A percentile compares a stretch with the other conserved stretches of the same genome.
These are phyloP conservation scores for Nothophaeocryptopus gaeumannii DNA, from an alignment of 2,329 filamentous ascomycete species.

Conservation along the genomic window DNA sequence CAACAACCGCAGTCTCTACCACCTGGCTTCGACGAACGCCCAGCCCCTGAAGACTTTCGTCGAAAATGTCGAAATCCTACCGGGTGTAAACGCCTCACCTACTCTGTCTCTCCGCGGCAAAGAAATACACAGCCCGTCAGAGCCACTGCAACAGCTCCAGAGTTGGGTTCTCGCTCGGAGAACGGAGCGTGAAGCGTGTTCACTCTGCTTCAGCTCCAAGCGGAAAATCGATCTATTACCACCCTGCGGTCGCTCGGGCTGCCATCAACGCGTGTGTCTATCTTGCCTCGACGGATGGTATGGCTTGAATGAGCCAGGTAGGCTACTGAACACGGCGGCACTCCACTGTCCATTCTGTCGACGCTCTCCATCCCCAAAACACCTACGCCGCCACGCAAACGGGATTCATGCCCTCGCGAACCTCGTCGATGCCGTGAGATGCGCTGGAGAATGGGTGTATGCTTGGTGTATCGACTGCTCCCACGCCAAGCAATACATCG, in stretches of 20 bases:
- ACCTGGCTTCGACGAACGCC: conserved; percentile 2
- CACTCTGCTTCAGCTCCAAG: conserved; percentile 11
- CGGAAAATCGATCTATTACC: conserved; percentile 5
- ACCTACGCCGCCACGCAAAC: conserved; percentile 1
- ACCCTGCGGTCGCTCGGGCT: conserved; percentile 13
- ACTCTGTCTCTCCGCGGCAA: conserved; percentile 1
- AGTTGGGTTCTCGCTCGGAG: conserved; percentile 9
- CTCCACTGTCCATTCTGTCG: conserved; percentile 15
- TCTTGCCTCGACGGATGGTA: conserved; percentile 11
- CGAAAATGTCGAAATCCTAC: conserved; percentile 9
- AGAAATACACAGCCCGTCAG: conserved; percentile 3
- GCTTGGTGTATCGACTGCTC: conserved; percentile 11
- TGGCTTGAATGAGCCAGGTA: conserved; percentile 11
- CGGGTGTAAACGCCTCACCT: background rate
- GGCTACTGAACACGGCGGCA: conserved; percentile 15
- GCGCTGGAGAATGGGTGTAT: conserved; percentile 12
- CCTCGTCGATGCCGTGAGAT: conserved; percentile 7
- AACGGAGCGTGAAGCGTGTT: conserved; percentile 9
- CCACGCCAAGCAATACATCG: conserved; percentile 9
- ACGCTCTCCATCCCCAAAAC: conserved; percentile 8
- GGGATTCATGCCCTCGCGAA: conserved; percentile 9
- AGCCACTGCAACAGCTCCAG: background rate
- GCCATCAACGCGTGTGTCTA: conserved; percentile 10
- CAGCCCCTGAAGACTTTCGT: conserved; percentile 4
- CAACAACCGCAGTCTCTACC: conserved; percentile 1